phyloP scores from a whole-genome alignment of 345 rosid genomes.

The Psidium friedrichsthalianum region DNA sequence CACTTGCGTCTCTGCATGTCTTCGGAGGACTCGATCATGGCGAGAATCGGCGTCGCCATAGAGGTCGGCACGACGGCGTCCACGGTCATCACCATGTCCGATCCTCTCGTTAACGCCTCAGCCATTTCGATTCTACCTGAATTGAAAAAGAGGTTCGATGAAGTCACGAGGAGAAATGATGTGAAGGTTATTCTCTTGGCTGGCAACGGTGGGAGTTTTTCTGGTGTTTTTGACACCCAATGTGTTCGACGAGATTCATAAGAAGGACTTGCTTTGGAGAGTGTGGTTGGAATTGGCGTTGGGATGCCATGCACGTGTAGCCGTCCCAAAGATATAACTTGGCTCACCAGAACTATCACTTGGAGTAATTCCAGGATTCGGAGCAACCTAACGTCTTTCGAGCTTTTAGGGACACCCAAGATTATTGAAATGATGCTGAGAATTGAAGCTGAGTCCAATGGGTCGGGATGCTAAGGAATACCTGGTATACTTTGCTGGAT shows the following conservation, averaged over 20 bases:
- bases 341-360: constrained; percentile 88
- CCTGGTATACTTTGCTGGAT: no score
- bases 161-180: constrained; percentile 57
- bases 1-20: background rate
- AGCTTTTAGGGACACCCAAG: no score
- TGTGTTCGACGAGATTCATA: constrained; percentile 67
- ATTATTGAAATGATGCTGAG: no score
- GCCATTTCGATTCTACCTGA: constrained; percentile 60
- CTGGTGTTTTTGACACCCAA: constrained; percentile 85
- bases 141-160: constrained; percentile 58
- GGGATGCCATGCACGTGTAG: constrained; percentile 93
- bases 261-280: constrained; percentile 91
- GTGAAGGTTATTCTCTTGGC: constrained; percentile 75
- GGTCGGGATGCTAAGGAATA: no score
- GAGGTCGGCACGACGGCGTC: constrained; percentile 88
- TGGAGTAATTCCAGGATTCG: constrained; percentile 89
- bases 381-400: no score
- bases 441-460: no score
- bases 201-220: constrained; percentile 76
- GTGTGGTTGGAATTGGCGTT: constrained; percentile 90
- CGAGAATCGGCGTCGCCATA: constrained; percentile 40
- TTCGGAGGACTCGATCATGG: constrained; percentile 19
- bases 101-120: constrained; percentile 90
- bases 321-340: constrained; percentile 66
- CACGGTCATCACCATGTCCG: constrained; percentile 64